phyloP scores from a whole-genome alignment of 352 stramenopile species.

The Phytophthora citrophthora region DNA sequence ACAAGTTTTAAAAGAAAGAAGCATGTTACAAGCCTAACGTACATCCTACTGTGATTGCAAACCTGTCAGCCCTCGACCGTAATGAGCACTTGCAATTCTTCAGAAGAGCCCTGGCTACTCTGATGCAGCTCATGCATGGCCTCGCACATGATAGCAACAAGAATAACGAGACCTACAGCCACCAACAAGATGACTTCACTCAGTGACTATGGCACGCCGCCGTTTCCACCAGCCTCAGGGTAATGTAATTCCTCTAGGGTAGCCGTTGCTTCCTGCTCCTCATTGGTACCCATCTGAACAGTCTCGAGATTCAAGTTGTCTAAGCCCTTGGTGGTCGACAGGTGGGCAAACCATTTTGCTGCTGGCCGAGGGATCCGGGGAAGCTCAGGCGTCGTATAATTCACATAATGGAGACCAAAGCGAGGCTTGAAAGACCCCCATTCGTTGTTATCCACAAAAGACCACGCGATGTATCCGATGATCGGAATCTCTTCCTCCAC shows the following conservation, averaged over 20 bases:
- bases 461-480: constrained; percentile 94
- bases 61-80: too few species aligned
- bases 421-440: constrained; percentile 83
- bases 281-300: constrained; percentile 8
- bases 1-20: background rate
- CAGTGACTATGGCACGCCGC: constrained; percentile 38
- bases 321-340: constrained; percentile 70
- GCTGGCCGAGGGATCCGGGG: constrained; percentile 45
- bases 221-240: too few species aligned
- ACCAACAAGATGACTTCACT: constrained; percentile 36
- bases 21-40: constrained; percentile 11
- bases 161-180: constrained; percentile 29
- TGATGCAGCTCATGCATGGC: constrained; percentile 34
- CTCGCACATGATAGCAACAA: constrained; percentile 40
- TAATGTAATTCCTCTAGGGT: constrained; percentile 9
- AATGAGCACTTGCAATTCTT: constrained; percentile 41
- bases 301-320: constrained; percentile 25
- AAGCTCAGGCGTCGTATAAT: constrained; percentile 48
- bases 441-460: constrained; percentile 96
- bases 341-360: constrained; percentile 61
- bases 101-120: constrained; percentile 19
- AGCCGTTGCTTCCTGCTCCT: constrained; percentile 12
- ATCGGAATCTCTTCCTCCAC: constrained; percentile 73
- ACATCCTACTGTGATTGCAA: too few species aligned
- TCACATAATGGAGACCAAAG: constrained; percentile 65